Percentiles rank a stretch among this genome's conserved stretches.
Conservation (phyloP, 208 protist species). For the Crithidia sp. region DNA sequence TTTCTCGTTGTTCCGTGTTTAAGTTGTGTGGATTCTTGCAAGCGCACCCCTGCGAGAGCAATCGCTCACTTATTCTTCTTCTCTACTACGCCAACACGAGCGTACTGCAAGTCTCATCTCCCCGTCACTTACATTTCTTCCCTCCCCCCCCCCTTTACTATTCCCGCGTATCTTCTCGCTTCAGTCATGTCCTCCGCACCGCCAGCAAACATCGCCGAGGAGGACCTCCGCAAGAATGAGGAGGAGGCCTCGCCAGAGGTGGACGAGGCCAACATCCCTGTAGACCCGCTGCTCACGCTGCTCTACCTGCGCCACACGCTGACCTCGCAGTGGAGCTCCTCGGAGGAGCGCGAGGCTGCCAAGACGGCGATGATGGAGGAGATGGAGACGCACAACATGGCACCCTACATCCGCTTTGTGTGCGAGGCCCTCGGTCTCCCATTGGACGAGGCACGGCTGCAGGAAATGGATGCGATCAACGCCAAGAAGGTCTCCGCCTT, state of each 20-base stretch:
- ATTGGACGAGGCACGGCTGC: slow-evolving; percentile 64
- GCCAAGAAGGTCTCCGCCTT: slow-evolving; percentile 78
- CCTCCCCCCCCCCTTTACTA: neutral
- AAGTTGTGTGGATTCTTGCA: too few species aligned
- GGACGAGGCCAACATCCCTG: slow-evolving; percentile 54
- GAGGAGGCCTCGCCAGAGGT: slow-evolving; percentile 36
- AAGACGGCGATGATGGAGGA: slow-evolving; percentile 73
- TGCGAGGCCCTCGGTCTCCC: slow-evolving; percentile 73
- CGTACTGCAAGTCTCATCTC: too few species aligned
- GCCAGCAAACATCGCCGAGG: slow-evolving; percentile 21
- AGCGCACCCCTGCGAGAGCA: too few species aligned
- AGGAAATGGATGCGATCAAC: slow-evolving; percentile 83
- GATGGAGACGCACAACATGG: slow-evolving; percentile 86
- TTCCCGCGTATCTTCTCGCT: neutral
- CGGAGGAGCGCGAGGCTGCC: slow-evolving; percentile 73
- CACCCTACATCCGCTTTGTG: slow-evolving; percentile 87
- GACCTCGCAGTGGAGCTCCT: slow-evolving; percentile 78
- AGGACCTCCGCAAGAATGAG: slow-evolving; percentile 37
- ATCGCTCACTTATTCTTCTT: too few species aligned
- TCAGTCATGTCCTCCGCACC: slow-evolving; percentile 26
- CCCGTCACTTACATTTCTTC: too few species aligned
- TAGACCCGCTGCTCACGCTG: slow-evolving; percentile 85
- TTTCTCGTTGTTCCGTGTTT: too few species aligned
- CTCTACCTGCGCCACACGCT: slow-evolving; percentile 83
- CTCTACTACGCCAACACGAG: too few species aligned